Percentiles rank a stretch among this genome's conserved stretches.
phyloP scores from a whole-genome alignment of 371 early-diverging fungal genomes.

The Mucor indicus region DNA sequence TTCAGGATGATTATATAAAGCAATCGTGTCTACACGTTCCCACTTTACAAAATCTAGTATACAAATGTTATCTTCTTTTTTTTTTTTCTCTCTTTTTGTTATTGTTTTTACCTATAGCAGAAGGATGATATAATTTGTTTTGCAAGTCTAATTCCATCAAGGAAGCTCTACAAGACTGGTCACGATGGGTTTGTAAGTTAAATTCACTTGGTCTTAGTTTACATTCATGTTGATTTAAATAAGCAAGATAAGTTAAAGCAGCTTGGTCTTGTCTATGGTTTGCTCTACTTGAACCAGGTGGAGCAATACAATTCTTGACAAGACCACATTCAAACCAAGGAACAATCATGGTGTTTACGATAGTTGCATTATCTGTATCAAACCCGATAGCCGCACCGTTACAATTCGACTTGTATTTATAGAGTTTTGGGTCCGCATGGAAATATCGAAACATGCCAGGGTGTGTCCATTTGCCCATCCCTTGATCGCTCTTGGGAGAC shows the following conservation, averaged over 20 bases:
- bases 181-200: constrained; percentile 36
- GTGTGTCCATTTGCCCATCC: constrained; percentile 56
- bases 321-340: constrained; percentile 60
- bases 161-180: constrained; percentile 25
- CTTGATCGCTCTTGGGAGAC: constrained; percentile 52
- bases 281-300: constrained; percentile 51
- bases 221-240: constrained; percentile 34
- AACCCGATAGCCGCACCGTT: constrained; percentile 63
- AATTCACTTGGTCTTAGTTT: constrained; percentile 21
- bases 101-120: constrained; percentile 27
- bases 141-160: constrained; percentile 27
- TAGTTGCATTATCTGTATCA: constrained; percentile 45
- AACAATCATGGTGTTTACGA: constrained; percentile 46
- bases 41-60: too few relatives aligned
- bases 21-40: constrained; percentile 32
- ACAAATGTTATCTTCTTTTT: too few relatives aligned
- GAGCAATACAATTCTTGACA: constrained; percentile 59
- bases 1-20: constrained; percentile 44
- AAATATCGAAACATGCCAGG: constrained; percentile 56
- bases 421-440: constrained; percentile 34
- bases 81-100: too few relatives aligned
- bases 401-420: constrained; percentile 51
- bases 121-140: constrained; percentile 29
- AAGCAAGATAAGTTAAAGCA: constrained; percentile 52
- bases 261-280: constrained; percentile 71